These are phyloP conservation scores for Tephrocybe rancida DNA, from an alignment of 768 basidiomycete species.

Conservation along the genomic window DNA sequence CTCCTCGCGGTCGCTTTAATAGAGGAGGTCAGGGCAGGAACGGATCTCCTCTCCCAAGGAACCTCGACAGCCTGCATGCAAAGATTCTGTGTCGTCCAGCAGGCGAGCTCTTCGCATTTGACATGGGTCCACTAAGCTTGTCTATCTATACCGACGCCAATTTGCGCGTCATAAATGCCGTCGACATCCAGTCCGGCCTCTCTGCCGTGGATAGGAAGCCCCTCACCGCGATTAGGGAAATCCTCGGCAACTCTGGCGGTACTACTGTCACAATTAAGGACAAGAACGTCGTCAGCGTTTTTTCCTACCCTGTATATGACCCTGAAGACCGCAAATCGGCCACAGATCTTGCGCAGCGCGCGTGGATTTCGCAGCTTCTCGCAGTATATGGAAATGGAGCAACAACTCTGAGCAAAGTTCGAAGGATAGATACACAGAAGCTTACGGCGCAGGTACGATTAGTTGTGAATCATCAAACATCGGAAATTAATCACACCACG, in stretches of 20 bases:
- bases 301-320: slow-evolving; percentile 39
- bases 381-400: slow-evolving; percentile 41
- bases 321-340: slow-evolving; percentile 27
- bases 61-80: slow-evolving; percentile 27
- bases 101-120: slow-evolving; percentile 54
- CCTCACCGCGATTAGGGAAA: slow-evolving; percentile 39
- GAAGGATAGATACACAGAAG: slow-evolving; percentile 45
- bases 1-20: slow-evolving; percentile 14
- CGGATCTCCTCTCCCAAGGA: slow-evolving; percentile 12
- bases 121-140: slow-evolving; percentile 52
- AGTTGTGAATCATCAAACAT: background rate
- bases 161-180: slow-evolving; percentile 47
- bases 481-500: background rate
- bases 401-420: slow-evolving; percentile 42
- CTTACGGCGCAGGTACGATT: slow-evolving; percentile 36
- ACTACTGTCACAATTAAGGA: slow-evolving; percentile 34
- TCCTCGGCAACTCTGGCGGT: too few relatives aligned
- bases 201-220: slow-evolving; percentile 41
- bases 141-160: slow-evolving; percentile 44
- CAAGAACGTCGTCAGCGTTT: slow-evolving; percentile 37
- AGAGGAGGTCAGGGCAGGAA: slow-evolving; percentile 18
- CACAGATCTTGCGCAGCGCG: slow-evolving; percentile 42
- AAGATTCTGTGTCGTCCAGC: slow-evolving; percentile 45
- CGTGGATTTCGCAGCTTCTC: slow-evolving; percentile 54
- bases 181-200: slow-evolving; percentile 61